Percentiles rank a stretch among this genome's conserved stretches.
Evolutionary conservation across 441 rosid genomes (phyloP).

Genomic region (Jatropha multifida): DNA sequence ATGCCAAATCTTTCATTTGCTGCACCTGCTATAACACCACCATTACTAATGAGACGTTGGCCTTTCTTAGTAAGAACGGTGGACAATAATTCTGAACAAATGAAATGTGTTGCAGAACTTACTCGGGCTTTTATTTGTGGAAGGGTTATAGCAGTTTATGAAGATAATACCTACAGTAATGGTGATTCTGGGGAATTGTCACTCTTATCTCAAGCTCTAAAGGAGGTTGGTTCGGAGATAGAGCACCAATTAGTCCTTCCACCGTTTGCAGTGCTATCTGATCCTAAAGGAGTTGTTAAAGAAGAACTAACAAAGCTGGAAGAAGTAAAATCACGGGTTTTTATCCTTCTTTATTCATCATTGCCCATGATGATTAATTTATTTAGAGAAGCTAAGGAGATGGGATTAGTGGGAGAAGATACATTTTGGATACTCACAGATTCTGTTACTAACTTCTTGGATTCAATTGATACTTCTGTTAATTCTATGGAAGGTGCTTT

Average conservation of each 20-base stretch:
- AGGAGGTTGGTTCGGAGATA: slow-evolving; percentile 33
- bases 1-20: slow-evolving; percentile 49
- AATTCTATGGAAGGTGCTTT: slow-evolving; percentile 48
- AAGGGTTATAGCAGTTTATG: slow-evolving; percentile 39
- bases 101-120: slow-evolving; percentile 41
- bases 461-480: slow-evolving; percentile 38
- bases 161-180: slow-evolving; percentile 34
- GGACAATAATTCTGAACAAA: slow-evolving; percentile 27
- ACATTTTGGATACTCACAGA: slow-evolving; percentile 49
- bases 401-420: slow-evolving; percentile 38
- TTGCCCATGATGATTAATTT: slow-evolving; percentile 35
- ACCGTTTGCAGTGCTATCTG: slow-evolving; percentile 30
- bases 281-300: slow-evolving; percentile 24
- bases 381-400: slow-evolving; percentile 39
- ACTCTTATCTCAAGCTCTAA: slow-evolving; percentile 35
- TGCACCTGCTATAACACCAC: slow-evolving; percentile 24
- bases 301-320: slow-evolving; percentile 34
- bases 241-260: slow-evolving; percentile 43
- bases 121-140: slow-evolving; percentile 37
- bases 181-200: slow-evolving; percentile 35
- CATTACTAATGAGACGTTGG: slow-evolving; percentile 32
- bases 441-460: slow-evolving; percentile 33
- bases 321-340: slow-evolving; percentile 37
- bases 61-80: slow-evolving; percentile 44
- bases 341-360: slow-evolving; percentile 46